These are phyloP conservation scores for Lanmaoa rubissima DNA, from an alignment of 768 basidiomycete species.

Conservation along the genomic window DNA sequence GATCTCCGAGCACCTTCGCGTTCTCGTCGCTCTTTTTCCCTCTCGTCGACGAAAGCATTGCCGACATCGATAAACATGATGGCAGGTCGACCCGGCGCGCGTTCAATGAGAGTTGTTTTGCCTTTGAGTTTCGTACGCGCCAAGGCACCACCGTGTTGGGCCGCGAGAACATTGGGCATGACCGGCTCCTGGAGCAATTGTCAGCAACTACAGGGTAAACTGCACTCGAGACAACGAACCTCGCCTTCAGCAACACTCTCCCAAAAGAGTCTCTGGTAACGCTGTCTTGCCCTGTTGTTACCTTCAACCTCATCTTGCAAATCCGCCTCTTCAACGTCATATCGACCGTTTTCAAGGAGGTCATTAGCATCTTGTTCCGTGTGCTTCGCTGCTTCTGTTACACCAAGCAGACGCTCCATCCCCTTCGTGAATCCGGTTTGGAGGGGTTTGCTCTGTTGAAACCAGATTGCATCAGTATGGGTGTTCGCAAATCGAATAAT, in stretches of 20 bases:
- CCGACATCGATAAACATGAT: slow-evolving; percentile 76
- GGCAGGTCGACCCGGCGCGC: slow-evolving; percentile 47
- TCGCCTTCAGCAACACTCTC: slow-evolving; percentile 71
- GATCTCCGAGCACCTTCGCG: slow-evolving; percentile 50
- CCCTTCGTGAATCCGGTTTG: slow-evolving; percentile 79
- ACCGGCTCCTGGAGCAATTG: slow-evolving; percentile 52
- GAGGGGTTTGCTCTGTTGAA: slow-evolving; percentile 52
- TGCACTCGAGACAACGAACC: slow-evolving; percentile 39
- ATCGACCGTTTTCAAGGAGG: slow-evolving; percentile 27
- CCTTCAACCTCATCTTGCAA: slow-evolving; percentile 54
- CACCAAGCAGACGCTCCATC: slow-evolving; percentile 79
- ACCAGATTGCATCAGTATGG: not conserved
- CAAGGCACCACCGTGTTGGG: slow-evolving; percentile 42
- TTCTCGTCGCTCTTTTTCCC: slow-evolving; percentile 50
- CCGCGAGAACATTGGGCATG: slow-evolving; percentile 54
- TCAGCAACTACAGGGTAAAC: not conserved
- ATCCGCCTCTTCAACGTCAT: slow-evolving; percentile 62
- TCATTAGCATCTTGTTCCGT: slow-evolving; percentile 1
- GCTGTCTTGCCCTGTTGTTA: slow-evolving; percentile 54
- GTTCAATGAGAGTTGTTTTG: slow-evolving; percentile 37
- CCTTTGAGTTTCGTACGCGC: slow-evolving; percentile 38
- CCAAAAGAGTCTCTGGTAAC: slow-evolving; percentile 76
- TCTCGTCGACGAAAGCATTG: slow-evolving; percentile 60
- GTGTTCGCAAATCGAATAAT: slow-evolving; percentile 3
- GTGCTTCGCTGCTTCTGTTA: slow-evolving; percentile 33